Base-by-base conservation (phyloP, 768 basidiomycete genomes). In the Tylopilus sp. region DNA sequence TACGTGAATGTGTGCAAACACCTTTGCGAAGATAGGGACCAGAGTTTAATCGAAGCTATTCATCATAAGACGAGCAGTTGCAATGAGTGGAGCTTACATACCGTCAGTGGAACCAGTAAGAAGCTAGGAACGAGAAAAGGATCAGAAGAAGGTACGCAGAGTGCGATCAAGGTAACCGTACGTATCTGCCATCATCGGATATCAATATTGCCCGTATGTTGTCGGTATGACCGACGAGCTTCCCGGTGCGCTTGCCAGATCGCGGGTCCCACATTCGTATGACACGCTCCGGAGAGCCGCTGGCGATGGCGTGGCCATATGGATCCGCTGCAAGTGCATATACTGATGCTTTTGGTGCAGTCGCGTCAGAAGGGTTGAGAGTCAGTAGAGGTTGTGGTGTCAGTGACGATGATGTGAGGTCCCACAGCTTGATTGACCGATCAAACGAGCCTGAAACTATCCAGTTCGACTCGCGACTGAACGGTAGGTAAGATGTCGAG, bases 1-100 rank as follows among this genome's bases (percentile, higher is more conserved):
- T 98, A 87, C 0, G 91, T 90, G 74, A 98, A 99, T 2, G 96
- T 98, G 63, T 99, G 94, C 16, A 99, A 73, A 63, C 93, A 96
- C 12, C 89, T 81, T 65, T 98, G 94, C 0, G 91, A 83, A 2
- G 80, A 72, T 17, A 98, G 77, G 1, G 95, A 98, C 97, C 97
- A 99, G 26, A 98, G 80, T 67, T 96, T 98, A 69, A 92, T 82
- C 4, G 92, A 92, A 11, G 91, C 74, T 76, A 58, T 45, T 48
- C 55, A 28, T 51, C 6, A 54, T 62, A 45, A 53, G 58, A 63
- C 26, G 49, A 49, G 24, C 7, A 24, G 38, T 8, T 46, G 16
- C 48, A 49, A 8, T 21, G 11, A 38, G 19, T n/a, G 24, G 31
- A 19, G 22, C n/a, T 26, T 13, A 42, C 74, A 50, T 51, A 76